phyloP scores from a whole-genome alignment of 2,329 filamentous ascomycete genomes.

The Colletotrichum agaves region DNA sequence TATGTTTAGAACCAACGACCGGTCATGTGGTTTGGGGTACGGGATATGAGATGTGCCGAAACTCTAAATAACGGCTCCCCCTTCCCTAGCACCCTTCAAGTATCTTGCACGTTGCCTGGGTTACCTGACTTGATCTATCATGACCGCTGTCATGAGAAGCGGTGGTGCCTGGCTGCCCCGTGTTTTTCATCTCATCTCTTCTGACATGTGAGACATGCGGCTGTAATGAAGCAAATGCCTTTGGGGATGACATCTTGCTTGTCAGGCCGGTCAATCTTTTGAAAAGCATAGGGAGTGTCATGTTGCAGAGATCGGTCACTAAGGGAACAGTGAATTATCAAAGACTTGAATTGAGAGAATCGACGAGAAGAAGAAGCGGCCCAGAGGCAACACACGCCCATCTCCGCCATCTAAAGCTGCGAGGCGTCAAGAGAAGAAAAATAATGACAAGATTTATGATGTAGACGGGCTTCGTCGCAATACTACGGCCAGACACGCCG shows the following conservation, averaged over 20 bases:
- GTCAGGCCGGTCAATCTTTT: not conserved
- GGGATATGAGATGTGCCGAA: not conserved
- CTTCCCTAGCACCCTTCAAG: not conserved
- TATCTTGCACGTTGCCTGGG: conserved; percentile 20
- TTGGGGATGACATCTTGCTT: no score
- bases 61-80: not conserved
- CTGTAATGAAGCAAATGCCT: conserved; percentile 3
- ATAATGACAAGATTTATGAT: conserved; percentile 58
- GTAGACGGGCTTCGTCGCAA: conserved; percentile 53
- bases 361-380: conserved; percentile 36
- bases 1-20: conserved; percentile 20
- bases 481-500: conserved; percentile 45
- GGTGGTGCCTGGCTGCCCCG: conserved; percentile 9
- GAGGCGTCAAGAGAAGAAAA: conserved; percentile 51
- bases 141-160: not conserved
- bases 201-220: conserved; percentile 24
- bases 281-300: not conserved
- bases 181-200: conserved; percentile 13
- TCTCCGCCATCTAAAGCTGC: conserved; percentile 52
- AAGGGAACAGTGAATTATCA: conserved; percentile 24
- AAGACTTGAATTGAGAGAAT: conserved; percentile 38
- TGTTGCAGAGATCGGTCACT: not conserved
- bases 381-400: conserved; percentile 39
- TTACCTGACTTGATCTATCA: conserved; percentile 12
- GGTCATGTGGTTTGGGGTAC: conserved; percentile 10